Evolutionary conservation across 2,329 filamentous ascomycete genomes (phyloP), one percentile per base, ranked within the genome.

Genomic region (Lachnellula cervina): DNA sequence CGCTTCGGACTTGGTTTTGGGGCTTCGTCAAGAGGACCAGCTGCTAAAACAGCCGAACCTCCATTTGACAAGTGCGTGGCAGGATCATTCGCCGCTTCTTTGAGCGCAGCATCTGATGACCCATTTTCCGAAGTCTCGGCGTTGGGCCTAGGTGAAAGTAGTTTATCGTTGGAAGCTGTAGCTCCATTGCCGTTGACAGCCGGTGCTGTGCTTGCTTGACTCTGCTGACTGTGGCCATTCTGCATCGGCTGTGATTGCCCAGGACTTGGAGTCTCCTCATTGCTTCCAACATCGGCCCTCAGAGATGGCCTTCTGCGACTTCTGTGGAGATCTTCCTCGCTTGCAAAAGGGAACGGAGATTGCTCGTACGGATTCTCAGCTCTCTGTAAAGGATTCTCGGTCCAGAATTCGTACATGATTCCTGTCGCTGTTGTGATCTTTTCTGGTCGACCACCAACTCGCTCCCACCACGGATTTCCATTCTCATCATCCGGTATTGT

Each of bases 401-500:
- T 74, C 69, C 85, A 87, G 65, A 86, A 86, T 58, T 81, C 83
- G 37, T 84, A 82, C 77, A 97, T 88, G 52, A 89, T 79, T 53
- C 88, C 85, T 64, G 92, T 89, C 4, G 90, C 90, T 64, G 80
- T 80, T 43, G 80, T 74, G 60, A 95, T 88, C 59, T 88, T 83
- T 21, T 79, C 76, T 62, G 93, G 78, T 60, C 85, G 81, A 37
- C 91, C 88, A 35, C 83, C 82, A 51, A 96, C 74, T 54, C 83
- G 80, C 57, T 86, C 86, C 93, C 93, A 99, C 94, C 94, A 99
- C 0, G 92, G 80, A 64, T 84, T 80, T 38, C 88, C 89, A 51
- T 85, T 76, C 43, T 87, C 77, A 64, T 95, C 89, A 61, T 90
- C 87, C 9, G 78, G 76, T 54, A 97, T 86, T n/a, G 79, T 81